Conservation (phyloP, 805 yeast species). For the Pichia kluyveri region DNA sequence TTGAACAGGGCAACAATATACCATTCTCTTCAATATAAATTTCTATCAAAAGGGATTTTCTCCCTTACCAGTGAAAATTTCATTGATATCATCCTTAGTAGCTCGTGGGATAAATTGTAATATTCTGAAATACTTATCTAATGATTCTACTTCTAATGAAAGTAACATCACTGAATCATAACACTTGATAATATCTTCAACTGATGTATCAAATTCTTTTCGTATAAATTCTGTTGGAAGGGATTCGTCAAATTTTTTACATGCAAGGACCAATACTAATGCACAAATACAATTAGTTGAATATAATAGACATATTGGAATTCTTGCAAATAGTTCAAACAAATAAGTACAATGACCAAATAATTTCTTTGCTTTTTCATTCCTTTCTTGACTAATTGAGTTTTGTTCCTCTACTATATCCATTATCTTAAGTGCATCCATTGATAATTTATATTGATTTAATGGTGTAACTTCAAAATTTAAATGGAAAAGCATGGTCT, state of each 20-base stretch:
- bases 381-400: constrained; percentile 10
- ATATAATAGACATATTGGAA: constrained; percentile 22
- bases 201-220: constrained; percentile 10
- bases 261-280: constrained; percentile 17
- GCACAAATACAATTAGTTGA: constrained; percentile 18
- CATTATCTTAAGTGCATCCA: constrained; percentile 17
- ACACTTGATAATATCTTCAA: constrained; percentile 18
- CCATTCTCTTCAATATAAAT: too few species aligned
- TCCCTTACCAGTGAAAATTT: background rate
- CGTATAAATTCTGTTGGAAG: constrained; percentile 13
- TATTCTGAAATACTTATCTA: constrained; percentile 20
- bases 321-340: constrained; percentile 21
- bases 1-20: background rate
- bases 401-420: constrained; percentile 2
- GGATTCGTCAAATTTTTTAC: constrained; percentile 12
- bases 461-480: constrained; percentile 40
- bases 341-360: constrained; percentile 20
- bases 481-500: constrained; percentile 32
- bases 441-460: constrained; percentile 29
- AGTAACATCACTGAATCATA: constrained; percentile 15
- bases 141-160: constrained; percentile 10
- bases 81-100: constrained; percentile 1
- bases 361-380: constrained; percentile 9
- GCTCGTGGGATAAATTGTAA: constrained; percentile 15
- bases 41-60: background rate